These are phyloP conservation scores for Gynostemma pentaphyllum DNA, from an alignment of 306 rosid genomes.

Conservation along the genomic window DNA sequence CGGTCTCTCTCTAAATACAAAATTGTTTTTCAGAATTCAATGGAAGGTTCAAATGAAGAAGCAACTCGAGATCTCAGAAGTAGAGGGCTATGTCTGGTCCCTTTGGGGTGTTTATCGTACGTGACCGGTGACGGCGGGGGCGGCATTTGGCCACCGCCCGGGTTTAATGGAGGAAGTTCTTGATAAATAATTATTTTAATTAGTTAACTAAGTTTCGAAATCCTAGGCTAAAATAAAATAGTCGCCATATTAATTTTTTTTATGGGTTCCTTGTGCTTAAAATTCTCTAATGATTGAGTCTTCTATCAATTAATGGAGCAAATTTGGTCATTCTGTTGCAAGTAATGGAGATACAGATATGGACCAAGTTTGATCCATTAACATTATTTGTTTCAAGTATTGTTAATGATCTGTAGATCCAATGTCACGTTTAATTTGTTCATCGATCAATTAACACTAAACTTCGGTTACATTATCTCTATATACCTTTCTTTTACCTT, in stretches of 20 bases:
- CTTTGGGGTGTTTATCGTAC: constrained; percentile 72
- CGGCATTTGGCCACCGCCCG: constrained; percentile 42
- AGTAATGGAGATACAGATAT: constrained; percentile 19
- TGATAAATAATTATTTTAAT: neutral
- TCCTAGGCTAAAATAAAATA: neutral
- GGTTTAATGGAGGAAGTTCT: constrained; percentile 36
- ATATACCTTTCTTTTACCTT: neutral
- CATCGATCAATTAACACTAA: neutral
- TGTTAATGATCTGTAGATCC: neutral
- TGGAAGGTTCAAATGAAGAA: constrained; percentile 27
- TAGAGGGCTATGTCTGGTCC: constrained; percentile 79
- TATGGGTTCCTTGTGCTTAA: too few relatives aligned
- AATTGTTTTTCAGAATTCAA: constrained; percentile 23
- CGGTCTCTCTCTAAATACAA: neutral
- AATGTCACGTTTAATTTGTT: neutral
- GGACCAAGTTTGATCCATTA: constrained; percentile 85
- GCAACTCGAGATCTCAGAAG: constrained; percentile 50
- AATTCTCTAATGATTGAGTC: neutral
- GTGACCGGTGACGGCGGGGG: constrained; percentile 29
- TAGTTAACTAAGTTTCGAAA: neutral
- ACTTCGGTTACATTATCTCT: too few relatives aligned
- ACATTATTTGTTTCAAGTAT: constrained; percentile 19
- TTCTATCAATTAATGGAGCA: constrained; percentile 40
- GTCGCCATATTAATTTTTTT: too few relatives aligned
- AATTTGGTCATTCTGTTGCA: constrained; percentile 45